Evolutionary conservation across 106 monocot species (phyloP).

Genomic region (Allium cepa): DNA sequence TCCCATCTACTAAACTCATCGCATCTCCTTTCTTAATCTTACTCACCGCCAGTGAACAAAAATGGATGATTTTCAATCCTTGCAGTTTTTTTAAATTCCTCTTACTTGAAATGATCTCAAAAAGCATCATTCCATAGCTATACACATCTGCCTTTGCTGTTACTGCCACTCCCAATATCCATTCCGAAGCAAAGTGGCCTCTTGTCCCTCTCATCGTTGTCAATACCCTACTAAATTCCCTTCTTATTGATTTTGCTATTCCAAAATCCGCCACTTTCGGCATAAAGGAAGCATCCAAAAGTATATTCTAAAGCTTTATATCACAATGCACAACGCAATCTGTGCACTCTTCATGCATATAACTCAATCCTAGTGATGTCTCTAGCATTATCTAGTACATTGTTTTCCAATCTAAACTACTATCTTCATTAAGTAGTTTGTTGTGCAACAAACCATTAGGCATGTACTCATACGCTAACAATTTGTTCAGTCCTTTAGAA

Average conservation of each 20-base stretch:
- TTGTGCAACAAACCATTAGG: background rate
- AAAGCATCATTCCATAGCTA: constrained; percentile 16
- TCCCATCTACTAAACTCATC: constrained; percentile 6
- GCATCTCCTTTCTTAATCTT: constrained; percentile 4
- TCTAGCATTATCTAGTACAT: constrained; percentile 12
- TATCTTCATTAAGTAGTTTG: background rate
- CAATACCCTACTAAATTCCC: constrained; percentile 10
- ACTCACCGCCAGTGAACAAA: background rate
- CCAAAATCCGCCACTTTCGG: constrained; percentile 16
- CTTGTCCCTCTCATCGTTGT: constrained; percentile 17
- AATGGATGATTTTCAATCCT: background rate
- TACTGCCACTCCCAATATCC: constrained; percentile 12
- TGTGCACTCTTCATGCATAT: constrained; percentile 39
- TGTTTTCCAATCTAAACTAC: background rate
- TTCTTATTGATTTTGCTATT: constrained; percentile 1
- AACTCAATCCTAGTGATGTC: constrained; percentile 27
- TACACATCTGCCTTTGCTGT: constrained; percentile 16
- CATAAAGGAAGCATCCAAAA: constrained; percentile 6
- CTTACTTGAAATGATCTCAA: constrained; percentile 11
- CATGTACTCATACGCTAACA: constrained; percentile 10
- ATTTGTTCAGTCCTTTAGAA: background rate
- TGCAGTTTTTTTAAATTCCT: background rate
- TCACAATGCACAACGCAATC: constrained; percentile 18
- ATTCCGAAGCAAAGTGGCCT: constrained; percentile 13
- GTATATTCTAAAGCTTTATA: constrained; percentile 14